These are phyloP conservation scores for Apophysomyces variabilis DNA, from an alignment of 371 early-diverging fungal species.

Conservation along the genomic window DNA sequence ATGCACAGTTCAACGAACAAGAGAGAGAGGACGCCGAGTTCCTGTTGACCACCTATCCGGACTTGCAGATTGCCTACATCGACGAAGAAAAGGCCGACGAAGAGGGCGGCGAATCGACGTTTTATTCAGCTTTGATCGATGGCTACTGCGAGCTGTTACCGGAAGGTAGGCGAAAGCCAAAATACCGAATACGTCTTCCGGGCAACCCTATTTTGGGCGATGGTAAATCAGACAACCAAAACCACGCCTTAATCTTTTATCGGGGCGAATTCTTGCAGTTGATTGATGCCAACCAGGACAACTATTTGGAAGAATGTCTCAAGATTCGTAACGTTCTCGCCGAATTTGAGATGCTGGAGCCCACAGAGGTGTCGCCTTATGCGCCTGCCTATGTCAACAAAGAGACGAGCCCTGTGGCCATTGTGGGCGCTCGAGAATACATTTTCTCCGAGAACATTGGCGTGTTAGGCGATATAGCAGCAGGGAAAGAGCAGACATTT, in stretches of 20 bases:
- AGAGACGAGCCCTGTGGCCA: conserved; percentile 78
- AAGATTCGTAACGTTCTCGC: conserved; percentile 87
- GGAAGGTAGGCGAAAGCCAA: conserved; percentile 72
- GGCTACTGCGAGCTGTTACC: conserved; percentile 67
- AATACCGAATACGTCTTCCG: conserved; percentile 80
- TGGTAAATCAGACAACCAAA: conserved; percentile 93
- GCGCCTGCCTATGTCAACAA: conserved; percentile 44
- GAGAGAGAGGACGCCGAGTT: conserved; percentile 83
- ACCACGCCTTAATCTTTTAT: conserved; percentile 80
- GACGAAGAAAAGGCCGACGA: conserved; percentile 64
- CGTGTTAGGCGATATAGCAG: conserved; percentile 88
- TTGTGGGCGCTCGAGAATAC: conserved; percentile 92
- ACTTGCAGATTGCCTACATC: conserved; percentile 82
- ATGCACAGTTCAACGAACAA: conserved; percentile 70
- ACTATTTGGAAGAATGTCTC: conserved; percentile 87
- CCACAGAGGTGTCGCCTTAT: conserved; percentile 67
- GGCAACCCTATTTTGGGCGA: conserved; percentile 94
- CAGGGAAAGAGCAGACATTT: conserved; percentile 90
- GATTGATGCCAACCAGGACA: conserved; percentile 93
- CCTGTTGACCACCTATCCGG: conserved; percentile 75
- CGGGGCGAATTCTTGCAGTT: conserved; percentile 88
- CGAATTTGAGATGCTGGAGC: conserved; percentile 81
- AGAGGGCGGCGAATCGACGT: conserved; percentile 44
- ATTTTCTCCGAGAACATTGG: conserved; percentile 92
- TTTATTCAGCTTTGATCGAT: conserved; percentile 78